Evolutionary conservation across 2,329 filamentous ascomycete species (phyloP).

Genomic region (Fusarium mundagurra): DNA sequence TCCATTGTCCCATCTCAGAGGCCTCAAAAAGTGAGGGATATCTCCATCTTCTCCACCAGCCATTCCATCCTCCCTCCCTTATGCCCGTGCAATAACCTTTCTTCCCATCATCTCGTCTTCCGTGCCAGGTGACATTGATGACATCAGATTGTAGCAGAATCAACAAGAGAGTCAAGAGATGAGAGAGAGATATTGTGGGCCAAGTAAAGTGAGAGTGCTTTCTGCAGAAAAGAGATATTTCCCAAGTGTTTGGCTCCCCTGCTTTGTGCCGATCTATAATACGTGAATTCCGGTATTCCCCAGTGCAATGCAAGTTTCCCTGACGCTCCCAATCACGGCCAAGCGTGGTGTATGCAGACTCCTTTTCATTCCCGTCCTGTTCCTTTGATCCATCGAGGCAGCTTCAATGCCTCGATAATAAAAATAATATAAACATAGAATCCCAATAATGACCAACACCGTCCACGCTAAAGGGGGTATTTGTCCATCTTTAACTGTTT

Average conservation of each 20-base stretch:
- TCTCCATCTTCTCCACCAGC: background rate
- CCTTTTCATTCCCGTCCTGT: conserved; percentile 39
- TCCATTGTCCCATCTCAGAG: conserved; percentile 20
- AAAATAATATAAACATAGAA: conserved; percentile 30
- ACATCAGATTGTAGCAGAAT: background rate
- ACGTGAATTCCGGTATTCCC: conserved; percentile 37
- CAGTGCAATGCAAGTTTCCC: conserved; percentile 40
- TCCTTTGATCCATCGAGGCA: conserved; percentile 27
- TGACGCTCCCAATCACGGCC: conserved; percentile 38
- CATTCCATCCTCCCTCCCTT: background rate
- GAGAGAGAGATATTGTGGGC: conserved; percentile 2
- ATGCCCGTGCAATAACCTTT: background rate
- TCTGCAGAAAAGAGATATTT: conserved; percentile 33
- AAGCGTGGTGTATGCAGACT: conserved; percentile 43
- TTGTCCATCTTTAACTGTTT: conserved; percentile 45
- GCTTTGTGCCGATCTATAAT: conserved; percentile 44
- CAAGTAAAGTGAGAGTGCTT: conserved; percentile 30
- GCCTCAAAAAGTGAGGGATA: conserved; percentile 8
- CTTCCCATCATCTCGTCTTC: conserved; percentile 2
- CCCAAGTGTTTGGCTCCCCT: conserved; percentile 41
- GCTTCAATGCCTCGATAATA: conserved; percentile 14
- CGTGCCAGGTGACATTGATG: background rate
- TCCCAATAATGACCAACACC: conserved; percentile 42
- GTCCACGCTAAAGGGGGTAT: conserved; percentile 45
- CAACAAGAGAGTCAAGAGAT: conserved; percentile 18